Evolutionary conservation across 2,329 filamentous ascomycete genomes (phyloP).

Genomic region (Monosporascus sp.): DNA sequence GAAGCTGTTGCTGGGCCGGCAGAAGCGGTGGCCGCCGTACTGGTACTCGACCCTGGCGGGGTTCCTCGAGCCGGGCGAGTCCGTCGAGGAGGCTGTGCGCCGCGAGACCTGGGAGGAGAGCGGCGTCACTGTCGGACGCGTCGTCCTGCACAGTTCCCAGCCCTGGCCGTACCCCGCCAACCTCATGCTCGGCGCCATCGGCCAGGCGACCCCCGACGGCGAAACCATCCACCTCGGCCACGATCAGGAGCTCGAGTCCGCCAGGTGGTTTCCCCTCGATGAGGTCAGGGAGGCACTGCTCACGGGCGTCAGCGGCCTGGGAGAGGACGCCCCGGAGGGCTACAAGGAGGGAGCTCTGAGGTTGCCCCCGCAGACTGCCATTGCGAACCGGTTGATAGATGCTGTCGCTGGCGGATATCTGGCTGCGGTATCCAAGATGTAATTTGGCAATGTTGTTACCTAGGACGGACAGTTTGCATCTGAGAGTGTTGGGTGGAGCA

Average conservation of each 20-base stretch:
- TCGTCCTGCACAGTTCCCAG: slow-evolving; percentile 78
- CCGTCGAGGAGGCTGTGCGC: slow-evolving; percentile 76
- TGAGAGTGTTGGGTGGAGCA: slow-evolving; percentile 3
- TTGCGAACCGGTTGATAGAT: slow-evolving; percentile 81
- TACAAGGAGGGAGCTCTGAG: slow-evolving; percentile 74
- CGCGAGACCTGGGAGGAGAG: slow-evolving; percentile 85
- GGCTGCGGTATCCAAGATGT: slow-evolving; percentile 48
- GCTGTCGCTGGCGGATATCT: slow-evolving; percentile 75
- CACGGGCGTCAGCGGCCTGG: slow-evolving; percentile 61
- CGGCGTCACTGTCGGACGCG: slow-evolving; percentile 68
- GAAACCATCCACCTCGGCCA: slow-evolving; percentile 79
- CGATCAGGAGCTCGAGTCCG: slow-evolving; percentile 86
- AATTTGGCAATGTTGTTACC: not conserved
- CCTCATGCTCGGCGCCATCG: slow-evolving; percentile 83
- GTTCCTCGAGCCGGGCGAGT: slow-evolving; percentile 81
- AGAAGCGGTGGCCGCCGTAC: slow-evolving; percentile 73
- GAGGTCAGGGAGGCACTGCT: slow-evolving; percentile 72
- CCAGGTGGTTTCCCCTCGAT: slow-evolving; percentile 79
- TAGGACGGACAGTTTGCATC: slow-evolving; percentile 19
- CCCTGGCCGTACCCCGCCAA: slow-evolving; percentile 85
- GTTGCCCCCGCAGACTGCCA: slow-evolving; percentile 79
- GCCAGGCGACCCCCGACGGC: slow-evolving; percentile 70
- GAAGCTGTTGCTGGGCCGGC: slow-evolving; percentile 75
- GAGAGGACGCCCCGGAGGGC: slow-evolving; percentile 55
- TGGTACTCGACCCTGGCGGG: slow-evolving; percentile 90